Base-by-base conservation (phyloP, 352 stramenopile species). In the Paralagenidium karlingii region DNA sequence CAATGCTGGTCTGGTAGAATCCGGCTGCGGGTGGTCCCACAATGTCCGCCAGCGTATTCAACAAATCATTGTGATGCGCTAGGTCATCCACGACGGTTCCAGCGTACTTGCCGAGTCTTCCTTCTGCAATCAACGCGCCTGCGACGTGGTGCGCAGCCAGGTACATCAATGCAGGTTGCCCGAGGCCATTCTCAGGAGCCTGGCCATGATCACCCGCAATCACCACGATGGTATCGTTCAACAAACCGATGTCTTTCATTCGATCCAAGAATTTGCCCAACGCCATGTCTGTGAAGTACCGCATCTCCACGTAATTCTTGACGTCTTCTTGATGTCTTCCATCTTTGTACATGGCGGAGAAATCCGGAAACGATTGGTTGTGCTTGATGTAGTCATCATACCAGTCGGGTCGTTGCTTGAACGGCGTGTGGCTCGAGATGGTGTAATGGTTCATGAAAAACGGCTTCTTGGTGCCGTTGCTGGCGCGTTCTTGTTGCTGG, bases 381-480 rank as follows among this genome's bases (percentile, higher is more conserved):
- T 68, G 50, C 6, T 48, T 38, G 2, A 28, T 19, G 13, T 36
- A 15, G 8, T 58, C 15, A 0, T 50, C 38, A 34, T 63, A 71
- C 65, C 65, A 76, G n/a, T 53, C 44, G 0, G 65, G 60, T 0
- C 46, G 47, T 3, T 60, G 45, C 16, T 39, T 37, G 34, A 60
- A 79, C 15, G 54, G 52, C 5, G 50, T 55, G 53, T 80, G 66
- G 24, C 60, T 76, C 11, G 59, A 74, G 49, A 79, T 79, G 8
- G 65, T 73, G 40, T 76, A 79, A 34, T 73, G 60, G 8, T 58
- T 76, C 11, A 74, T 34, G 40, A 74, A 79, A 11, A 71, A 52
- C 9, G 65, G 62, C 25, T 54, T 55, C 48, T 70, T 73, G 8
- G 63, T 28, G 0, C 50, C 51, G 8, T 24, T 22, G 1, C 31